These are phyloP conservation scores for Pholiota microspora DNA, from an alignment of 768 basidiomycete species.

Conservation along the genomic window DNA sequence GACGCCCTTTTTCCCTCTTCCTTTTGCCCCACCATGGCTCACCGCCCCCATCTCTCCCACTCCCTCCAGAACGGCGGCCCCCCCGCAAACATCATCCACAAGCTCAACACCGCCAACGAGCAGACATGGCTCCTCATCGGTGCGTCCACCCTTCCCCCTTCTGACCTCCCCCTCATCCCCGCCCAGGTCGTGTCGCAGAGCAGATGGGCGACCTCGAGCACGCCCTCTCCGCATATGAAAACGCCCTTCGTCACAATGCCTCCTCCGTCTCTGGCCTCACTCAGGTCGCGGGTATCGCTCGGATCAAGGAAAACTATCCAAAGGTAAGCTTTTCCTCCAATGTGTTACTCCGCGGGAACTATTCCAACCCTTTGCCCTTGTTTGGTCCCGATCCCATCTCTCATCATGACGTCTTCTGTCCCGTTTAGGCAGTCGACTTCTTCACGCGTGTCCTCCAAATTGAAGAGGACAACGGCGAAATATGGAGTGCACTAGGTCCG, in stretches of 20 bases:
- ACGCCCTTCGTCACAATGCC: slow-evolving; percentile 93
- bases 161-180: slow-evolving; percentile 12
- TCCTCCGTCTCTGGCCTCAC: slow-evolving; percentile 87
- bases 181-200: slow-evolving; percentile 87
- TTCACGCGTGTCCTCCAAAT: slow-evolving; percentile 90
- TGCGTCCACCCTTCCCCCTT: slow-evolving; percentile 30
- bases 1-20: slow-evolving; percentile 41
- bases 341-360: slow-evolving; percentile 36
- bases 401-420: slow-evolving; percentile 35
- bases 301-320: slow-evolving; percentile 96
- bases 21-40: slow-evolving; percentile 57
- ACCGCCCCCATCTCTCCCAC: slow-evolving; percentile 38
- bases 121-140: slow-evolving; percentile 96
- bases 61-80: slow-evolving; percentile 28
- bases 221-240: slow-evolving; percentile 91
- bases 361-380: slow-evolving; percentile 29
- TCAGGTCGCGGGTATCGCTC: slow-evolving; percentile 93
- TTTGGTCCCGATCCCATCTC: slow-evolving; percentile 31
- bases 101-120: slow-evolving; percentile 84
- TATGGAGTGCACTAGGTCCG: slow-evolving; percentile 93
- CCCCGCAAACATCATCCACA: slow-evolving; percentile 58
- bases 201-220: slow-evolving; percentile 94
- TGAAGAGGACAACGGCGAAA: slow-evolving; percentile 96
- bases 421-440: slow-evolving; percentile 86
- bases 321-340: slow-evolving; percentile 57